Base-by-base conservation (phyloP, 2,329 filamentous ascomycete genomes). In the Xylaria sp. region DNA sequence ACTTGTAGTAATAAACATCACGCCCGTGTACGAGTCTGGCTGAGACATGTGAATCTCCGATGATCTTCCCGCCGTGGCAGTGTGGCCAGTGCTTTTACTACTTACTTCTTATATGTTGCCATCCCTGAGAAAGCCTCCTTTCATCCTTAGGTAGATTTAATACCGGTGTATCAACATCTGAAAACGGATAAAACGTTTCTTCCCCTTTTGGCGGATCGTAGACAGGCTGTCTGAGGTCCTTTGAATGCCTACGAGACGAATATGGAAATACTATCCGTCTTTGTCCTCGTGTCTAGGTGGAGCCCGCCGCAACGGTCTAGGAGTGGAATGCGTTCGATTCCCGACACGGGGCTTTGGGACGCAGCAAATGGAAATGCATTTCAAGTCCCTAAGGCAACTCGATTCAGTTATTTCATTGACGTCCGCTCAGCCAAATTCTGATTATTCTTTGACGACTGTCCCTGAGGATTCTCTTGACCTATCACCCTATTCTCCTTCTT, bases 281-380 rank as follows among this genome's bases (percentile, higher is more conserved):
- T 66, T 65, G 57, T 66, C 54, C 43, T 50, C 26, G 39, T 48
- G 39, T 17, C 39, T 26, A 40, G 19, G 18, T 29, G 50, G 41
- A 45, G 51, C 37, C 24, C 34, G 40, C 45, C 41, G 40, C 34
- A 50, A 59, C 19, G n/a, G 13, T 48, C 26, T 50, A 59, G 45
- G 44, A 52, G 49, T 55, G 46, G 52, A 58, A 64, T 64, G 61
- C 46, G 34, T 52, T 56, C 54, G 39, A 17, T 61, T 24, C 39
- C 13, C 24, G 42, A 26, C 19, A 13, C 41, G 52, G 53, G 20
- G 38, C 39, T 50, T 20, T 56, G 39, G 49, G 41, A 48, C 41
- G 37, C 39, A 48, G 47, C 53, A 56, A 51, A n/a, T 22, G 52
- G 41, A 43, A 64, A 64, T 63, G 56, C 21, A 54, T 57, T 57